These are phyloP conservation scores for Boehmeria nivea DNA, from an alignment of 306 rosid genomes.

Conservation along the genomic window DNA sequence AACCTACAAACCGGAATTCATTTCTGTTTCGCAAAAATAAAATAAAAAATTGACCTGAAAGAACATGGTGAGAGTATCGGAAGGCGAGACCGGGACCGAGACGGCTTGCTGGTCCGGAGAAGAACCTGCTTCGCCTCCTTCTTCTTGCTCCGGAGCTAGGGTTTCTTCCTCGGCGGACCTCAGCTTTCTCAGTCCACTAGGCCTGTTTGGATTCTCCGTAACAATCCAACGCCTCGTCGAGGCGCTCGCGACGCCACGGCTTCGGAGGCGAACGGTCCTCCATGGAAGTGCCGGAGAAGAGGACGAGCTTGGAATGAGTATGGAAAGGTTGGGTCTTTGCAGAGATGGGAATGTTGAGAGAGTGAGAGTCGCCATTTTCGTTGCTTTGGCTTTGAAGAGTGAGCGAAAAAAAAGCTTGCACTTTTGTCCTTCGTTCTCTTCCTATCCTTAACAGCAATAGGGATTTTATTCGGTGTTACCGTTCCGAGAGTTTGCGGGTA, in stretches of 20 bases:
- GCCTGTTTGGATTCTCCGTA: conserved; percentile 14
- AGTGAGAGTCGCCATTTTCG: conserved; percentile 45
- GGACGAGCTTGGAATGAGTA: conserved; percentile 10
- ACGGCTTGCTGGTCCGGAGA: conserved; percentile 51
- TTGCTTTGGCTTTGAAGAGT: neutral
- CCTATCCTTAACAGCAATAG: neutral
- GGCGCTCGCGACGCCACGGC: conserved; percentile 27
- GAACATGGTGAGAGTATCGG: conserved; percentile 74
- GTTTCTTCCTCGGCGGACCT: conserved; percentile 51
- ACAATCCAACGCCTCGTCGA: conserved; percentile 5
- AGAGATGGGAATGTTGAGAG: conserved; percentile 34
- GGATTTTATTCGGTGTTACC: neutral
- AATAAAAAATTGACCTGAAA: conserved; percentile 50
- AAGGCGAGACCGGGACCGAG: conserved; percentile 68
- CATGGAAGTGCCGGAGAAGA: conserved; percentile 24
- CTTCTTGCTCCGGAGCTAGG: conserved; percentile 31
- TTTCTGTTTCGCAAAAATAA: too few species aligned
- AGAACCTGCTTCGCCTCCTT: conserved; percentile 13
- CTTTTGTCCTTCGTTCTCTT: neutral
- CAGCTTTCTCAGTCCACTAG: conserved; percentile 16
- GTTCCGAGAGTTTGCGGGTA: neutral
- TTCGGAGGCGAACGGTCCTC: conserved; percentile 23
- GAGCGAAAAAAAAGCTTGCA: conserved; percentile 1
- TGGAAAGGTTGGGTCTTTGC: conserved; percentile 4
- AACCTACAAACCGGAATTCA: neutral